phyloP scores from a whole-genome alignment of 129 eudicot species.

The Oenanthe sinensis region DNA sequence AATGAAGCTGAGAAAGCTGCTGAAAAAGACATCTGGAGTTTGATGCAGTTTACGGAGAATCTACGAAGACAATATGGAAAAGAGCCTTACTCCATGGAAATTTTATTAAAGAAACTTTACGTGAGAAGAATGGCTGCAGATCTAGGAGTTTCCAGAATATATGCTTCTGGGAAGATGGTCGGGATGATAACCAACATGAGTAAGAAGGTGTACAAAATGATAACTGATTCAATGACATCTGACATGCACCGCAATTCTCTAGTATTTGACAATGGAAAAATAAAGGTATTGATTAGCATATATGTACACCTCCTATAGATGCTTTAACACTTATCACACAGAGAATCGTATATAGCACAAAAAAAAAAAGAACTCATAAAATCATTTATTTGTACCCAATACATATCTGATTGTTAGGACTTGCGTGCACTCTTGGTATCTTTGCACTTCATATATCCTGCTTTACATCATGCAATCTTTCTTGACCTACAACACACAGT shows the following conservation, averaged over 20 bases:
- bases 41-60: slow-evolving; percentile 71
- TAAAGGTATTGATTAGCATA: slow-evolving; percentile 43
- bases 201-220: slow-evolving; percentile 63
- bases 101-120: slow-evolving; percentile 73
- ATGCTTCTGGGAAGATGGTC: slow-evolving; percentile 72
- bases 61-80: slow-evolving; percentile 77
- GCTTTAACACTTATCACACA: neutral
- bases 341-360: neutral
- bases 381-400: neutral
- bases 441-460: neutral
- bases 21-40: slow-evolving; percentile 57
- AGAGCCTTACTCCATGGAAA: slow-evolving; percentile 96
- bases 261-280: slow-evolving; percentile 49
- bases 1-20: slow-evolving; percentile 84
- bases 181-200: slow-evolving; percentile 74
- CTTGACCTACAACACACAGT: neutral
- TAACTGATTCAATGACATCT: slow-evolving; percentile 66
- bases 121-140: slow-evolving; percentile 96
- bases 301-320: neutral
- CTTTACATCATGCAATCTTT: neutral
- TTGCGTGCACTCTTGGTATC: neutral
- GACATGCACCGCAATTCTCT: slow-evolving; percentile 56
- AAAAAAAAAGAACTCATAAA: neutral
- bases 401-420: neutral
- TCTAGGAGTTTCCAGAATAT: slow-evolving; percentile 71